Evolutionary conservation across 2,329 filamentous ascomycete species (phyloP), one percentile per base, ranked within the genome.

Genomic region (Juglanconis sp.): DNA sequence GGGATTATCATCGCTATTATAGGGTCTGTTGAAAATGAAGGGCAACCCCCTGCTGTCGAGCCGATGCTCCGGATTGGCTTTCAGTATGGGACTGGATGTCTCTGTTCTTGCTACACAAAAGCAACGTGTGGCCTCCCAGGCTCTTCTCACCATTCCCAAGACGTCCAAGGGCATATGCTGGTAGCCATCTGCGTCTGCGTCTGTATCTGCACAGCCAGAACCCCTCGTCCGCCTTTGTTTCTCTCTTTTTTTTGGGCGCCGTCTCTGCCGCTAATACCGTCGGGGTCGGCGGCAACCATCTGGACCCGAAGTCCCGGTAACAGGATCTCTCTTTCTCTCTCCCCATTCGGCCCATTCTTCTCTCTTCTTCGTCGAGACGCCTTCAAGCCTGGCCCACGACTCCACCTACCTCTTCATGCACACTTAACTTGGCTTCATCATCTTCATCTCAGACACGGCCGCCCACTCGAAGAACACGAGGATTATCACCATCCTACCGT

Each of bases 281-380:
- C 38, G 10, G 10, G 11, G 4, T 13, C 38, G 10, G 38, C 38
- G 11, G n/a, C 10, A 11, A 42, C 38, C 11, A 9, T 47, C 38
- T 34, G 10, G 53, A 56, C 54, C 54, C 54, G 54, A 56, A 49
- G 11, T 34, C 54, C 48, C 44, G 54, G 54, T 56, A 49, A 46
- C 24, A 30, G 54, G 35, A 11, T 34, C 30, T 24, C 36, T 42
- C 32, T 57, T 24, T 48, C 30, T 36, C 47, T 42, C 46, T 48
- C 32, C 30, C 34, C 30, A 9, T 44, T 35, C 35, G 34, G 11
- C 35, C 36, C 54, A 48, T 48, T 50, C 40, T 17, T 31, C 38
- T 35, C 30, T 34, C 17, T 49, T 17, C 49, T 11, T 50, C 10
- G 46, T 42, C n/a, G 35, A 50, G 38, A 36, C 17, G 15, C 32